Percentiles rank a stretch among this genome's conserved stretches.
These are phyloP conservation scores for Neurospora cerealis DNA, from an alignment of 495 filamentous ascomycete genomes.

Conservation along the genomic window DNA sequence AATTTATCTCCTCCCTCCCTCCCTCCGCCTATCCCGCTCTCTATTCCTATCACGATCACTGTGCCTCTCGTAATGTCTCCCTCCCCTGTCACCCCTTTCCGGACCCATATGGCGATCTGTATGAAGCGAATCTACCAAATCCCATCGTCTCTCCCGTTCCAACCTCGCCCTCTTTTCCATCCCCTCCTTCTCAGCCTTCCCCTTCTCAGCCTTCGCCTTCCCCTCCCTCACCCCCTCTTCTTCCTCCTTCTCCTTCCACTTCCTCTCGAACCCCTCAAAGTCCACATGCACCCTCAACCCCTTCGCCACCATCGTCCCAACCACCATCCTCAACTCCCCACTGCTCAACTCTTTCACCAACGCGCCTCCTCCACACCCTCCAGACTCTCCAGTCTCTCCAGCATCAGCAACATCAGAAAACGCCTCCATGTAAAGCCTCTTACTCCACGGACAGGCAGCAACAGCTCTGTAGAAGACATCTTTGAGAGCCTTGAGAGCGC, in stretches of 20 bases:
- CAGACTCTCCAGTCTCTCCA: background rate
- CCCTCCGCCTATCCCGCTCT: background rate
- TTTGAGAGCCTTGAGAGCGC: conserved; percentile 7
- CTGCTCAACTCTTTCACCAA: conserved; percentile 19
- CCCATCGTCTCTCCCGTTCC: background rate
- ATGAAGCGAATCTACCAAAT: background rate
- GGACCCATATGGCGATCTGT: background rate
- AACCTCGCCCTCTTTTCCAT: background rate
- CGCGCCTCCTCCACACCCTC: background rate
- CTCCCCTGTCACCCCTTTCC: background rate
- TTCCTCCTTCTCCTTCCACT: conserved; percentile 17
- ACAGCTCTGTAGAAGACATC: conserved; percentile 59
- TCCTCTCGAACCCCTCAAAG: conserved; percentile 28
- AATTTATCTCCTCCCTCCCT: background rate
- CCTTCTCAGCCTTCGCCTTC: conserved; percentile 11
- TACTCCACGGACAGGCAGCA: conserved; percentile 64
- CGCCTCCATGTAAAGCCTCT: conserved; percentile 54
- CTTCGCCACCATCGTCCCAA: conserved; percentile 26
- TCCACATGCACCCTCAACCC: conserved; percentile 35
- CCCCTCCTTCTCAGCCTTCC: background rate
- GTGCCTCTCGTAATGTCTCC: background rate
- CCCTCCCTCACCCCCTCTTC: background rate
- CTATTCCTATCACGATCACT: background rate
- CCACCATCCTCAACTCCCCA: conserved; percentile 45
- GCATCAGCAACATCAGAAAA: conserved; percentile 24